Base-by-base conservation (phyloP, 495 filamentous ascomycete genomes). In the Letharia lupina region DNA sequence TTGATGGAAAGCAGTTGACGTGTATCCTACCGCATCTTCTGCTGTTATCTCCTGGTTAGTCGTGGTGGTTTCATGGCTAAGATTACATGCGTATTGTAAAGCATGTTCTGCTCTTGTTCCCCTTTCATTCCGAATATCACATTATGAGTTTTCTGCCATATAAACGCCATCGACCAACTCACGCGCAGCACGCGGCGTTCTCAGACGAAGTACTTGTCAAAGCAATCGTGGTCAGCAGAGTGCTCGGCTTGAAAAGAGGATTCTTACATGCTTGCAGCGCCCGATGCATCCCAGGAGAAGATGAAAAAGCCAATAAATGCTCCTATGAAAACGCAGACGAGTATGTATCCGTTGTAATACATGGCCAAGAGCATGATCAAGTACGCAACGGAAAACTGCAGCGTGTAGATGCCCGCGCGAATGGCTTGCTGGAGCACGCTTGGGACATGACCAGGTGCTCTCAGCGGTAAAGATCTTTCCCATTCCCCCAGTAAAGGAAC, bases 351-450 rank as follows among this genome's bases (percentile, higher is more conserved):
- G 62, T 88, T 88, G 74, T 82, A 88, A 59, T 84, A 87, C 82
- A 87, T 86, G 9, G 84, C 82, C n/a, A 83, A 74, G 63, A 91
- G 72, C 87, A 90, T 89, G 64, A 90, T 73, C 70, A 89, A 82
- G 70, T 90, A 91, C 20, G 86, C 87, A 7, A 87, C 81, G 0
- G 83, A 85, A 70, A 91, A 89, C 68, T 89, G 87, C 28, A 83
- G 10, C 77, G 83, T 86, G 69, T 90, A 84, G 35, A 92, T 66
- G 41, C 81, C 45, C 0, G 87, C 83, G 4, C 88, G 82, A n/a
- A 88, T 69, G 5, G 77, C 70, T 67, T 91, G 88, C 71, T 90
- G 83, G 18, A 56, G 31, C 1, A 62, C 31, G 18, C 40, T 70
- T 5, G 59, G 63, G 35, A 62, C 40, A 8, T 52, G 18, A 10